Evolutionary conservation across 2,329 filamentous ascomycete species (phyloP).

Genomic region (Stemphylium vesicarium): DNA sequence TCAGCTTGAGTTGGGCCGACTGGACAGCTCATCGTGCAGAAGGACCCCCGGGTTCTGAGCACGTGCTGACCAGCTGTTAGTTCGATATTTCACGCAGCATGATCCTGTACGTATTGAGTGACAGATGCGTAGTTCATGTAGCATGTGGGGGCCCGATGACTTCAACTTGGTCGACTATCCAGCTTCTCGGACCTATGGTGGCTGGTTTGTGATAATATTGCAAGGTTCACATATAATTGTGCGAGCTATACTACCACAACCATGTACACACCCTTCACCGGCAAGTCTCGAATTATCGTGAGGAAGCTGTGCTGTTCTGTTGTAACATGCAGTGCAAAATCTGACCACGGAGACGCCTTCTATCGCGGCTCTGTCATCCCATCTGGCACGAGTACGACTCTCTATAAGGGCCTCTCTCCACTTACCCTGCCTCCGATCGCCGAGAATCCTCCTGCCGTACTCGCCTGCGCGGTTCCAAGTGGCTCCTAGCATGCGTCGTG

Average conservation of each 20-base stretch:
- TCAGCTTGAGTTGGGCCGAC: slow-evolving; percentile 28
- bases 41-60: not conserved
- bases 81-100: not conserved
- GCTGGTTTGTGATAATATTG: slow-evolving; percentile 2
- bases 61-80: slow-evolving; percentile 10
- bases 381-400: not conserved
- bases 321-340: slow-evolving; percentile 4
- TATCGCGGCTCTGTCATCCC: not conserved
- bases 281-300: not conserved
- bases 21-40: slow-evolving; percentile 49
- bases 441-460: slow-evolving; percentile 16
- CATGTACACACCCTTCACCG: not conserved
- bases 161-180: not conserved
- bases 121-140: not conserved
- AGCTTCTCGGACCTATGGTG: slow-evolving; percentile 1
- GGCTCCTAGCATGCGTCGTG: slow-evolving; percentile 20
- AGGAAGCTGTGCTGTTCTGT: slow-evolving; percentile 4
- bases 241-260: slow-evolving; percentile 2
- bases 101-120: not conserved
- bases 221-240: not conserved
- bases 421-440: slow-evolving; percentile 3
- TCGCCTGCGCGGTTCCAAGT: slow-evolving; percentile 22
- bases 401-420: not conserved
- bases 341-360: not conserved
- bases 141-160: slow-evolving; percentile 4